Percentiles rank a stretch among this genome's conserved stretches.
phyloP scores from a whole-genome alignment of 768 basidiomycete species.

The Pleurotus tuber-regium region DNA sequence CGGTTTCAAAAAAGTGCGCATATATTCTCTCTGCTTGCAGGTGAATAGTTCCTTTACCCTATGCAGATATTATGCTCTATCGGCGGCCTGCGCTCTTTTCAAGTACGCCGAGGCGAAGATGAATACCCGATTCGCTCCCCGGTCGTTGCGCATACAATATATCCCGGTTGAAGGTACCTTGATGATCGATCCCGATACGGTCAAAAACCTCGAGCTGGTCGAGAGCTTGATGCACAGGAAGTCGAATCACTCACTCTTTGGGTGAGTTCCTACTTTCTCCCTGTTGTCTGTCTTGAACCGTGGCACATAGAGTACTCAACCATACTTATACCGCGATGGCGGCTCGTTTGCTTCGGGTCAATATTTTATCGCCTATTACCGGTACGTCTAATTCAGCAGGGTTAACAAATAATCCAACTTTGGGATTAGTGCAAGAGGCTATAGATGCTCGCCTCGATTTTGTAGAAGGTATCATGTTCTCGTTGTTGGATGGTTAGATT shows the following conservation, averaged over 20 bases:
- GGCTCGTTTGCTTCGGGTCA: conserved; percentile 71
- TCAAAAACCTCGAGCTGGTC: conserved; percentile 85
- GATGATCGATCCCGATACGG: conserved; percentile 91
- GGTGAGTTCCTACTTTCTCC: conserved; percentile 41
- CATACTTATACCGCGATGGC: conserved; percentile 92
- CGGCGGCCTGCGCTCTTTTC: conserved; percentile 84
- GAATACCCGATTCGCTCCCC: conserved; percentile 66
- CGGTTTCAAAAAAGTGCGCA: conserved; percentile 75
- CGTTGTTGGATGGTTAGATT: too few species aligned
- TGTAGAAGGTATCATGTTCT: conserved; percentile 64
- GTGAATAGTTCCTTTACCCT: not conserved
- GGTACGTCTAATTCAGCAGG: conserved; percentile 43
- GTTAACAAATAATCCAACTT: too few species aligned
- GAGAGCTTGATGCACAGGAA: conserved; percentile 68
- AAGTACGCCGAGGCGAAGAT: conserved; percentile 73
- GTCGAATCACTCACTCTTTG: conserved; percentile 74
- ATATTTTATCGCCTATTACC: conserved; percentile 79
- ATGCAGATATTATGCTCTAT: conserved; percentile 82
- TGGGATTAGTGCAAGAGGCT: conserved; percentile 48
- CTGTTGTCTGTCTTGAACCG: not conserved
- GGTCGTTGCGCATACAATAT: conserved; percentile 73
- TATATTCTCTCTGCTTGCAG: conserved; percentile 24
- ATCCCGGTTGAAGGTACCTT: conserved; percentile 86
- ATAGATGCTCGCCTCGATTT: conserved; percentile 85
- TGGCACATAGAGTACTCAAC: conserved; percentile 56